These are phyloP conservation scores for Houttuynia cordata DNA, from an alignment of 164 flowering plant species.

Conservation along the genomic window DNA sequence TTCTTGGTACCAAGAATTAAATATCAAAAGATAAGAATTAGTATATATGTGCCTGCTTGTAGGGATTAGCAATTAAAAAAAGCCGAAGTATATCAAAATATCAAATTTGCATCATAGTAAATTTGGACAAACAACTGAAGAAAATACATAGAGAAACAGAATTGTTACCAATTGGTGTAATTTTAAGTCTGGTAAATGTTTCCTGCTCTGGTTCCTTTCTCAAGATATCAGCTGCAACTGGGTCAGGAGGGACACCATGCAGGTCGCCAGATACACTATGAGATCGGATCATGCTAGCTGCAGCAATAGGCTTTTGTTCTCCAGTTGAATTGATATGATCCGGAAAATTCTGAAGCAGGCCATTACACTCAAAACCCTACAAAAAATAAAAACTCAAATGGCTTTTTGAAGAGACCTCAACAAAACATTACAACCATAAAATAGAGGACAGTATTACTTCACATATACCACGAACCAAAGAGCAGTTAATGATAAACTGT, in stretches of 20 bases:
- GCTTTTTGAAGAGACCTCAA: too few relatives aligned
- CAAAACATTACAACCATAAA: too few relatives aligned
- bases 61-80: too few relatives aligned
- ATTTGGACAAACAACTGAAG: background rate
- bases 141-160: background rate
- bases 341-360: conserved; percentile 27
- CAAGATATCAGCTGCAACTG: conserved; percentile 94
- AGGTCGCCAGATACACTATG: conserved; percentile 93
- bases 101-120: background rate
- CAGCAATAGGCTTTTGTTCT: conserved; percentile 47
- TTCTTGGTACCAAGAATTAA: too few relatives aligned
- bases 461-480: too few relatives aligned
- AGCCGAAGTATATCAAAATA: too few relatives aligned
- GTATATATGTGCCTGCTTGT: too few relatives aligned
- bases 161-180: conserved; percentile 59
- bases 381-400: background rate
- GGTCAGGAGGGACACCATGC: conserved; percentile 95
- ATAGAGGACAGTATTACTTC: background rate
- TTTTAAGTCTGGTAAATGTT: conserved; percentile 64
- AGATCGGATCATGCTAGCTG: conserved; percentile 85
- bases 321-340: conserved; percentile 38
- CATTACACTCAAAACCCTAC: conserved; percentile 36
- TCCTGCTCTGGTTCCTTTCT: conserved; percentile 96
- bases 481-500: too few relatives aligned
- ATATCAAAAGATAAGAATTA: too few relatives aligned